These are phyloP conservation scores for Zhuliangozyma blackwelliae DNA, from an alignment of 1,139 yeast species.

Conservation along the genomic window DNA sequence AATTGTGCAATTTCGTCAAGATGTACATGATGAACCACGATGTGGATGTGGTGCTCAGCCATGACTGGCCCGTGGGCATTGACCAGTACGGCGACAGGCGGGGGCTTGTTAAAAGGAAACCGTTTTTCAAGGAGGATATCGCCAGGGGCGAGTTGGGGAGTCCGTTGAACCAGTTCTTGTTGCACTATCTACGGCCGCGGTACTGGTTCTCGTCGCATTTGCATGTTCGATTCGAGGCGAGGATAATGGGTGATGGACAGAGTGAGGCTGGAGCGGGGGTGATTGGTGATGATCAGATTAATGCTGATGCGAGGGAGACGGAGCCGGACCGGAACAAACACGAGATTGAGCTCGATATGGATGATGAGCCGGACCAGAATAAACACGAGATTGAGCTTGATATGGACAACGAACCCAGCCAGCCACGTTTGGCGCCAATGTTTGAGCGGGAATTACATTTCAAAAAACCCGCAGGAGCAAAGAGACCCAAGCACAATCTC, in stretches of 20 bases:
- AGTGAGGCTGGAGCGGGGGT: too few relatives aligned
- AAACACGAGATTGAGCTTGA: conserved; percentile 3
- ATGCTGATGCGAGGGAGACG: conserved; percentile 19
- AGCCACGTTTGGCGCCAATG: neutral
- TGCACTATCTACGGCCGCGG: conserved; percentile 54
- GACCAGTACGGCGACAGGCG: conserved; percentile 57
- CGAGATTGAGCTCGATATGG: conserved; percentile 29
- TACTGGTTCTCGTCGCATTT: conserved; percentile 90
- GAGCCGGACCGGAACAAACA: conserved; percentile 10
- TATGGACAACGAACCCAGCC: conserved; percentile 3
- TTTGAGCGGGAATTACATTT: conserved; percentile 3
- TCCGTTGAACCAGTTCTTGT: conserved; percentile 58
- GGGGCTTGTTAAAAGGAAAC: conserved; percentile 52
- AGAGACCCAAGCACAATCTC: neutral
- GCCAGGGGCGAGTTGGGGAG: conserved; percentile 63
- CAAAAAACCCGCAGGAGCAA: neutral
- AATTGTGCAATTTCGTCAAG: conserved; percentile 60
- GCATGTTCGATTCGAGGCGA: conserved; percentile 74
- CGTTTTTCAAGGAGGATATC: conserved; percentile 65
- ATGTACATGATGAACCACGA: conserved; percentile 31
- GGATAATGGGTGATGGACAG: conserved; percentile 2
- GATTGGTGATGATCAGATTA: conserved; percentile 20
- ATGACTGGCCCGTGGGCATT: conserved; percentile 94
- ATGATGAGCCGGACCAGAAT: conserved; percentile 12
- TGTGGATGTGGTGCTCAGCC: conserved; percentile 61